Base-by-base conservation (phyloP, 495 filamentous ascomycete species). In the Thozetella sp. region DNA sequence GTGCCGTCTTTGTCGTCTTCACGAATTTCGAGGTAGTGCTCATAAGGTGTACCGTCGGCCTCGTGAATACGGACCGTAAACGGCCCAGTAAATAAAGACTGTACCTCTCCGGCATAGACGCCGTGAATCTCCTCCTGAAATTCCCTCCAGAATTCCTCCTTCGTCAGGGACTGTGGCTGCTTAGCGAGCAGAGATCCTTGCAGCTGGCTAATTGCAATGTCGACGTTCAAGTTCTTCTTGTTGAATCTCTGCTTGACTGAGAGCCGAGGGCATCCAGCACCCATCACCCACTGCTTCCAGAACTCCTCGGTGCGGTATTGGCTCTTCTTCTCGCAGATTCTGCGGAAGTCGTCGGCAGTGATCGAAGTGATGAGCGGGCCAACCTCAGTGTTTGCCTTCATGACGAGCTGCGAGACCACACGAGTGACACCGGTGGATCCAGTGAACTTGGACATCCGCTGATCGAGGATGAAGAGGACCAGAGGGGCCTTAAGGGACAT, bases 1-100 rank as follows among this genome's bases (percentile, higher is more conserved):
- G 72, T 74, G 19, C 70, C 67, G 58, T 86, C 90, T 6, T 88
- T 90, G 40, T 84, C 80, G 9, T 87, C 86, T 56, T 97, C 93
- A 63, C 92, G 93, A 69, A 99, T 96, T 56, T 97, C 90, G 24
- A 97, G 91, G 63, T 97, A 96, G 68, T 99, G 95, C 73, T 99
- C 95, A 71, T 99, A 99, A 22, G 95, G 95, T 2, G 96, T 98
- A 17, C 95, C 95, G 69, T 99, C 96, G 24, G 95, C 96, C 75
- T 99, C 95, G 76, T 99, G 95, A 61, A 99, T 97, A 50, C 96
- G 85, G 63, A 99, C 90, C 0, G 95, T 98, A 90, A 98, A 96
- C 0, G 96, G 94, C 0, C 93, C 93, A 2, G 92, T 94, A 72
- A 98, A 99, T 2, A 91, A 78, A 30, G 88, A 87, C 61, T 90